A percentile compares a stretch with the other conserved stretches of the same genome.
These are phyloP conservation scores for Leptographium galeiforme DNA, from an alignment of 2,329 filamentous ascomycete genomes.

Conservation along the genomic window DNA sequence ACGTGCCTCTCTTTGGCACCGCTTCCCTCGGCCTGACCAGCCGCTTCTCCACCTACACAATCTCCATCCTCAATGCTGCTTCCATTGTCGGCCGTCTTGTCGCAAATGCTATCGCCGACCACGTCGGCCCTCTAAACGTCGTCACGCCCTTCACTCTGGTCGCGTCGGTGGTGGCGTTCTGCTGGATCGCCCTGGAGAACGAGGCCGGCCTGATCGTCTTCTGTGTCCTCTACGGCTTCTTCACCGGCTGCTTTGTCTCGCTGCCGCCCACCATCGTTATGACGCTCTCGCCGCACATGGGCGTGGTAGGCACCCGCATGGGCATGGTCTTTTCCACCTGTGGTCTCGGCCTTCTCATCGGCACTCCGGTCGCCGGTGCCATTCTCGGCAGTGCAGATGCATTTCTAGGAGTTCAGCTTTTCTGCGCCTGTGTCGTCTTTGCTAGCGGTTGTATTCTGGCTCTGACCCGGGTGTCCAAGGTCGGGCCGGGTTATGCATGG, in stretches of 20 bases:
- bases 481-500: no score
- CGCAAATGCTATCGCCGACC: slow-evolving; percentile 30
- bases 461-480: no score
- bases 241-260: slow-evolving; percentile 25
- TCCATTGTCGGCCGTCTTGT: slow-evolving; percentile 31
- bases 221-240: slow-evolving; percentile 29
- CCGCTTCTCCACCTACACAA: slow-evolving; percentile 10
- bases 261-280: neutral
- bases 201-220: slow-evolving; percentile 25
- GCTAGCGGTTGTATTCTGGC: no score
- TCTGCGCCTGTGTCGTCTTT: neutral
- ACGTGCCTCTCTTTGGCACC: slow-evolving; percentile 28
- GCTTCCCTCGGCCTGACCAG: slow-evolving; percentile 21
- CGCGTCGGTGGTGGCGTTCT: slow-evolving; percentile 24
- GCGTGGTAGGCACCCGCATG: neutral
- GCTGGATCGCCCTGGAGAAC: slow-evolving; percentile 23
- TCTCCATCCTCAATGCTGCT: slow-evolving; percentile 27
- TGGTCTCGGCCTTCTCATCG: neutral
- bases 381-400: neutral
- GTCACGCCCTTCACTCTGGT: slow-evolving; percentile 19
- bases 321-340: neutral
- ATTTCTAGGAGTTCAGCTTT: neutral
- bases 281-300: neutral
- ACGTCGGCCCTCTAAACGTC: slow-evolving; percentile 25
- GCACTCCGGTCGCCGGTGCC: neutral